Evolutionary conservation across 352 stramenopile species (phyloP).

Genomic region (Lagenidium giganteum): DNA sequence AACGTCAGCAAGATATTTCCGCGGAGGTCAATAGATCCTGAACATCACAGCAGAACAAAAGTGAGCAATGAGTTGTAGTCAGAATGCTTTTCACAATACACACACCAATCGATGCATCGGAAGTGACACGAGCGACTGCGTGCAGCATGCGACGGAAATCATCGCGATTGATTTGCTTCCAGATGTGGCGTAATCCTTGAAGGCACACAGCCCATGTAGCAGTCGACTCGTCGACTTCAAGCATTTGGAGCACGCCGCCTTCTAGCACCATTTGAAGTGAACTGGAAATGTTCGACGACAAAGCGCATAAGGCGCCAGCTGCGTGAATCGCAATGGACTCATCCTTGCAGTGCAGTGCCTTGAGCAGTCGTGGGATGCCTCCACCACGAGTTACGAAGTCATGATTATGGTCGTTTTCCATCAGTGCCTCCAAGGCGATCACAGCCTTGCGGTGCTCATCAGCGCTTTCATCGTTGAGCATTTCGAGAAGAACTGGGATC

Average conservation of each 20-base stretch:
- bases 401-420: slow-evolving; percentile 68
- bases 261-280: slow-evolving; percentile 76
- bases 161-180: slow-evolving; percentile 69
- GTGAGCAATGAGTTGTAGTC: slow-evolving; percentile 3
- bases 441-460: slow-evolving; percentile 57
- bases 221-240: slow-evolving; percentile 61
- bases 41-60: too few species aligned
- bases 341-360: slow-evolving; percentile 47
- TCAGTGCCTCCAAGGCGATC: slow-evolving; percentile 59
- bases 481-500: slow-evolving; percentile 44
- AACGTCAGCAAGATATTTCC: slow-evolving; percentile 76
- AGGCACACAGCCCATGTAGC: slow-evolving; percentile 65
- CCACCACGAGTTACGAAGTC: slow-evolving; percentile 62
- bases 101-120: slow-evolving; percentile 51
- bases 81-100: too few species aligned
- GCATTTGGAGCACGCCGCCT: slow-evolving; percentile 69
- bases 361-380: slow-evolving; percentile 52
- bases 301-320: slow-evolving; percentile 50
- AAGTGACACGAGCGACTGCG: slow-evolving; percentile 57
- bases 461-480: slow-evolving; percentile 32
- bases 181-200: slow-evolving; percentile 69
- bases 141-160: slow-evolving; percentile 77
- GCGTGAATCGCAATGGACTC: slow-evolving; percentile 52
- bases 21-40: slow-evolving; percentile 54
- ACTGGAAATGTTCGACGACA: slow-evolving; percentile 53